Evolutionary conservation across 768 basidiomycete genomes (phyloP), one percentile per base, ranked within the genome.

Genomic region (Amanita thiersii): DNA sequence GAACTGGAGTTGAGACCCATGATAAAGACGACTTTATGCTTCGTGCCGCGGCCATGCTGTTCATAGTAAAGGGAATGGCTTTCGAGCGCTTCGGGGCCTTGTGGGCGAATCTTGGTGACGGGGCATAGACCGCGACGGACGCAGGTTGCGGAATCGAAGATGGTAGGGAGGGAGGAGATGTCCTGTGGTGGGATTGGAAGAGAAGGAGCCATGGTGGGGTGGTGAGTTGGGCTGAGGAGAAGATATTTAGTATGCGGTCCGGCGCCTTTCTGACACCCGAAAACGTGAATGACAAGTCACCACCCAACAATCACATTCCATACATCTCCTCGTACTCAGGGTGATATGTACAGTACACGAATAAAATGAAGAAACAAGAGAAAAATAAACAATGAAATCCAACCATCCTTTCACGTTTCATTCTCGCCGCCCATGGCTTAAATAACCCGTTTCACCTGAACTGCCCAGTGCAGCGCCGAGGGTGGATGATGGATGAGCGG

Each of bases 31-130:
- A 89, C 56, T 52, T 85, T 86, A 45, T 51, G 55, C 46, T 70
- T 65, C 7, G 70, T 69, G 0, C 81, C 80, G 3, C 48, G 60
- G 2, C 86, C 88, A 56, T 91, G 88, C 29, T 79, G 71, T 56
- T 88, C 85, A 47, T 72, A 89, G 58, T 89, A 91, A 2, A 89
- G 63, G 1, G 82, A 84, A 52, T 86, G 84, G 37, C 73, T 79
- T 52, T 83, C 74, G 2, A 79, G 46, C 0, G 69, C 57, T 38
- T 68, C 61, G 2, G 58, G 58, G n/a, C 58, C 63, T 49, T 75
- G 69, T 11, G 64, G 59, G 19, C 66, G 65, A 3, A 77, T 60
- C 20, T 64, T 52, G 1, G 77, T 77, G 11, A 87, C 78, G 2
- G 82, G 84, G 53, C 85, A 89, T n/a, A 86, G 67, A 5, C 87